Percentiles rank a stretch among this genome's conserved stretches.
These are phyloP conservation scores for Spergularia bocconei DNA, from an alignment of 148 eudicot genomes.

Conservation along the genomic window DNA sequence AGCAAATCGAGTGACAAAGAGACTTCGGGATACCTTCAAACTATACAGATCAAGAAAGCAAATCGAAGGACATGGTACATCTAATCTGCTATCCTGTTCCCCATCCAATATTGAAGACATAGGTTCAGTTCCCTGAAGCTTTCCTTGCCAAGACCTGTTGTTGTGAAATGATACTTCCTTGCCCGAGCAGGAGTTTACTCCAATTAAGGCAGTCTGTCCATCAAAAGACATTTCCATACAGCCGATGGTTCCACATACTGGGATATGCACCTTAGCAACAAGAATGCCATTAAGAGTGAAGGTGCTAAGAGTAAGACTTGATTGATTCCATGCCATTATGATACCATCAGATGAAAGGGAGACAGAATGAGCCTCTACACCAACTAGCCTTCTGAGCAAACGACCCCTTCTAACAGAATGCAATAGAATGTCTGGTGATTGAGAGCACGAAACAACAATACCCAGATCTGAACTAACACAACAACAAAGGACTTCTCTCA, in stretches of 20 bases:
- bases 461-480: conserved; percentile 90
- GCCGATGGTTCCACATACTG: conserved; percentile 53
- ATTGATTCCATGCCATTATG: conserved; percentile 76
- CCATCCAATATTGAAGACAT: conserved; percentile 32
- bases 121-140: conserved; percentile 29
- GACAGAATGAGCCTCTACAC: conserved; percentile 67
- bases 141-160: conserved; percentile 31
- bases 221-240: conserved; percentile 91
- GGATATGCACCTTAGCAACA: conserved; percentile 61
- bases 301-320: conserved; percentile 55
- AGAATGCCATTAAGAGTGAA: conserved; percentile 73
- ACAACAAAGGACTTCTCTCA: conserved; percentile 75
- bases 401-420: conserved; percentile 85
- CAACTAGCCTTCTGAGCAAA: conserved; percentile 69
- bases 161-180: conserved; percentile 41
- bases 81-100: conserved; percentile 36
- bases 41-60: conserved; percentile 79
- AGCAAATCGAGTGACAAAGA: neutral
- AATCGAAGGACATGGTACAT: conserved; percentile 68
- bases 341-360: conserved; percentile 77
- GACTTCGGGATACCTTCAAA: conserved; percentile 48
- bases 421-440: conserved; percentile 66
- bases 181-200: conserved; percentile 55
- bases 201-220: conserved; percentile 75
- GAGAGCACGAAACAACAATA: conserved; percentile 79